phyloP scores from a whole-genome alignment of 1,284 basidiomycete genomes.

The Lignosus rhinocerotis region DNA sequence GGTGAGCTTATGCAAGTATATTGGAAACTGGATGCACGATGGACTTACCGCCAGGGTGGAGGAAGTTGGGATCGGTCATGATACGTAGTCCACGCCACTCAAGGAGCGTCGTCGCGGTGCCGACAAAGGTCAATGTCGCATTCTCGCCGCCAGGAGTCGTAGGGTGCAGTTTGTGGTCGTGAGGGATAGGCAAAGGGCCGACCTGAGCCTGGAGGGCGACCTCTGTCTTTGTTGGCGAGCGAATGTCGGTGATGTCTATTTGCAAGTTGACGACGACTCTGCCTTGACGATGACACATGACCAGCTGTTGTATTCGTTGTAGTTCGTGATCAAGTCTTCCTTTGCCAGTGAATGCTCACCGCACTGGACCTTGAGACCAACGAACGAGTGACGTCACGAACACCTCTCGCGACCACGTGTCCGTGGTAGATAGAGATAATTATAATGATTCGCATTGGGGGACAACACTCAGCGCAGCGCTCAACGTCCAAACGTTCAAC shows the following conservation, averaged over 20 bases:
- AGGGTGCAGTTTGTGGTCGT: constrained; percentile 6
- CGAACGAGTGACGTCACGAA: constrained; percentile 11
- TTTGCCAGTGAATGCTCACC: not conserved
- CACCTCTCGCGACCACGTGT: constrained; percentile 19
- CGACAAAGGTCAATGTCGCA: constrained; percentile 18
- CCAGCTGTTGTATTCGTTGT: not conserved
- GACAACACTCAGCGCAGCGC: no score
- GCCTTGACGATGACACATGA: not conserved
- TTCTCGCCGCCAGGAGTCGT: constrained; percentile 10
- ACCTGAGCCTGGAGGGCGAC: not conserved
- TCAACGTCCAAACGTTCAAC: no score
- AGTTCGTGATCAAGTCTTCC: not conserved
- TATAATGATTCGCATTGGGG: no score
- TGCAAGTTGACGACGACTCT: not conserved
- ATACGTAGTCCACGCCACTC: constrained; percentile 27
- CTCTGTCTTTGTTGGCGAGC: constrained; percentile 4
- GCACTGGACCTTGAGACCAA: not conserved
- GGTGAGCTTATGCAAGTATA: not conserved
- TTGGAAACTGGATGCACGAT: not conserved
- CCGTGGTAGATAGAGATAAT: constrained; percentile 8
- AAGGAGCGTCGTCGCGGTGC: constrained; percentile 28
- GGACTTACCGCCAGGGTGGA: constrained; percentile 16
- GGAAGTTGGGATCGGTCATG: constrained; percentile 33
- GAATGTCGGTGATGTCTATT: constrained; percentile 6
- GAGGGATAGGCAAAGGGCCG: constrained; percentile 2